Conservation (phyloP, 345 rosid species). For the Punica granatum region DNA sequence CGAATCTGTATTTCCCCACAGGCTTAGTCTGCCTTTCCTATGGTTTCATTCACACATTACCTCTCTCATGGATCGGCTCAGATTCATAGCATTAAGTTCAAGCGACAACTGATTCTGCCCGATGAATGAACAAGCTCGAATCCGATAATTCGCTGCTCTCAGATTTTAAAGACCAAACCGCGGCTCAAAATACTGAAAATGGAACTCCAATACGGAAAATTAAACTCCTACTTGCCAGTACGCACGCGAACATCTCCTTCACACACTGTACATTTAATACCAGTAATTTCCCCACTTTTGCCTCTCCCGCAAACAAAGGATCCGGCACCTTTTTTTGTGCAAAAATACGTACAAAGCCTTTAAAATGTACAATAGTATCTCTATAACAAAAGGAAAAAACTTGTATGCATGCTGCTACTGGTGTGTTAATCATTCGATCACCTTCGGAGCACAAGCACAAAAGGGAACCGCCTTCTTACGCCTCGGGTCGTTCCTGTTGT, state of each 20-base stretch:
- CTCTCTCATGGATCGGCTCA: too few species aligned
- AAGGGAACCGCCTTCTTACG: slow-evolving; percentile 40
- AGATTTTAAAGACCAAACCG: background rate
- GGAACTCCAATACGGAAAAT: too few species aligned
- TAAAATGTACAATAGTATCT: background rate
- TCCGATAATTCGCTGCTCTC: background rate
- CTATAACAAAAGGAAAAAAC: background rate
- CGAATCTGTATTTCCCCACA: too few species aligned
- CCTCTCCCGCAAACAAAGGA: too few species aligned
- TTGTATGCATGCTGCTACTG: background rate
- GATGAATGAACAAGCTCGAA: background rate
- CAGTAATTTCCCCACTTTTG: too few species aligned
- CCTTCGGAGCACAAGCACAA: slow-evolving; percentile 24
- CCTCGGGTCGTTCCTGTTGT: slow-evolving; percentile 29
- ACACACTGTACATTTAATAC: background rate
- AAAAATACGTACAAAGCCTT: background rate
- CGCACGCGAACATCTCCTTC: background rate
- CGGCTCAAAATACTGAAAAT: background rate
- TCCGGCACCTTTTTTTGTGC: too few species aligned
- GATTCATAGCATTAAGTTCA: too few species aligned
- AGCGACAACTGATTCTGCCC: too few species aligned
- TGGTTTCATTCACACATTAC: too few species aligned
- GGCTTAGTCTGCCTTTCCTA: too few species aligned
- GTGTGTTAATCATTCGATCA: background rate
- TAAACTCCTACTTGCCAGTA: background rate